These are phyloP conservation scores for Coemansia sp. DNA, from an alignment of 192 early-diverging fungal genomes.

Conservation along the genomic window DNA sequence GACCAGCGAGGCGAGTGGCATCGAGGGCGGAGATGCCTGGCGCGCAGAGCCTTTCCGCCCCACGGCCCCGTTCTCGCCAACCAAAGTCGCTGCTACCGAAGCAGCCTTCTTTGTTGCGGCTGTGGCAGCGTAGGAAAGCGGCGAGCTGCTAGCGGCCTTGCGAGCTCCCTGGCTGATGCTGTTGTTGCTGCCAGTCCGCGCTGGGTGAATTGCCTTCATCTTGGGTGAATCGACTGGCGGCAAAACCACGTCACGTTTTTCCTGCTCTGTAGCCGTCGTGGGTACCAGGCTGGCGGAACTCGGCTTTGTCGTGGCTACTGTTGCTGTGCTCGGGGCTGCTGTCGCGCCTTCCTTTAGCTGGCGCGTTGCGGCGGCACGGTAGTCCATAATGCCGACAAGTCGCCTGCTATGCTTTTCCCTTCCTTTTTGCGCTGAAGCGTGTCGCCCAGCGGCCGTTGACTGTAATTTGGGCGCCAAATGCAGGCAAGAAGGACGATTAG, in stretches of 20 bases:
- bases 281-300: not conserved
- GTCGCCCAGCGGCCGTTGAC: not conserved
- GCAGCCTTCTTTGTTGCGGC: conserved; percentile 27
- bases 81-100: not conserved
- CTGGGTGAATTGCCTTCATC: conserved; percentile 33
- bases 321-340: conserved; percentile 7
- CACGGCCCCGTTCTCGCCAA: conserved; percentile 8
- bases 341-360: conserved; percentile 27
- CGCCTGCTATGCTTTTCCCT: conserved; percentile 1
- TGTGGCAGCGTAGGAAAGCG: conserved; percentile 44
- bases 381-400: conserved; percentile 30
- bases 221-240: conserved; percentile 23
- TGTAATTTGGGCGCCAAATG: not conserved
- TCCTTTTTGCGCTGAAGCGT: not conserved
- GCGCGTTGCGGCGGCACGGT: conserved; percentile 47
- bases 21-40: conserved; percentile 5
- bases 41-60: conserved; percentile 11
- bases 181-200: not conserved
- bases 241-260: conserved; percentile 7
- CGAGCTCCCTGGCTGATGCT: not conserved
- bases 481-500: not conserved
- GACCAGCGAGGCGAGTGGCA: conserved; percentile 29
- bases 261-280: not conserved
- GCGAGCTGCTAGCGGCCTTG: not conserved
- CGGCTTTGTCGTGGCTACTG: conserved; percentile 1